Base-by-base conservation (phyloP, 2,329 filamentous ascomycete species). In the Aspergillus quadricinctus region DNA sequence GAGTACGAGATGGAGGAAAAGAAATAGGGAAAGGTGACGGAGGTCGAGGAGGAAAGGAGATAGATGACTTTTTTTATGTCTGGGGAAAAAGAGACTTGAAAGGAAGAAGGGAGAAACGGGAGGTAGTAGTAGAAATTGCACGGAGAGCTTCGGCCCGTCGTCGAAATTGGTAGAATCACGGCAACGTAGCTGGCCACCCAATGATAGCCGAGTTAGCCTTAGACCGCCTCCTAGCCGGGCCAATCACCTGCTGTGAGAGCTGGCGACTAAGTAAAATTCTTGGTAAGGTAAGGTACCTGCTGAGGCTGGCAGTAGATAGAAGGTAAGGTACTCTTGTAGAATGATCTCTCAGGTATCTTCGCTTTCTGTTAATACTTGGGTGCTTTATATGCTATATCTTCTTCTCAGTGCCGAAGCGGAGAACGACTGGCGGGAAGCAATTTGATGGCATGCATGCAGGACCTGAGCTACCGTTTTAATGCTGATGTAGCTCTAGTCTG, bases 81-180 rank as follows among this genome's bases (percentile, higher is more conserved):
- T 35, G 53, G 59, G 57, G 58, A 59, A 58, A 56, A 60, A 60
- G 60, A 61, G 57, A 60, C 53, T 55, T 51, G 43, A 55, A 64
- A 53, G 64, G 70, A 73, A 66, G 65, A 70, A 64, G 65, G 56
- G 59, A 63, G 64, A 63, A 56, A 52, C 53, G 35, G 49, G n/a
- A 54, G 55, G 58, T 40, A 53, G 56, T 60, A 61, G 63, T 64
- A 68, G 67, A 72, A 70, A 67, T 71, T 71, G 66, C 64, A 57
- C 63, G 67, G 68, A 68, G 65, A 69, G 61, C 62, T 66, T 70
- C 68, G 68, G 69, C 64, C 68, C 67, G 67, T 62, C 62, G 58
- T 74, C 70, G 71, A 74, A 73, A 46, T 67, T 66, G 65, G 66
- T 73, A 66, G 69, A 73, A 73, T 66, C 64, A 64, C 62, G 58